phyloP scores from a whole-genome alignment of 768 basidiomycete genomes.

The Melanogaster broomeanus region DNA sequence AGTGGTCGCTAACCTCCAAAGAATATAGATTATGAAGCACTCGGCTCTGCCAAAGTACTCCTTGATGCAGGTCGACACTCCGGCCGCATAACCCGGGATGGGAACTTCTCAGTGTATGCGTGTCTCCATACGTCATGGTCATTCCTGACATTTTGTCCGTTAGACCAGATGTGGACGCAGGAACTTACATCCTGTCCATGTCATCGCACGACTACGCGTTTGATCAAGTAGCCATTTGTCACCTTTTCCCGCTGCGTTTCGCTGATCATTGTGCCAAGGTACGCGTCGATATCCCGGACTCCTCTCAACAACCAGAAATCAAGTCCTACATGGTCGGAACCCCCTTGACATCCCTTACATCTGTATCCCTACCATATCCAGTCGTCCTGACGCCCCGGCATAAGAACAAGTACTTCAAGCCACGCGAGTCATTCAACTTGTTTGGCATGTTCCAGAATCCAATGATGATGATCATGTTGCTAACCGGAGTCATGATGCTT shows the following conservation, averaged over 20 bases:
- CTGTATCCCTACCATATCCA: slow-evolving; percentile 60
- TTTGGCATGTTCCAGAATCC: slow-evolving; percentile 78
- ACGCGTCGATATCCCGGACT: slow-evolving; percentile 61
- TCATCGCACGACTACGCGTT: slow-evolving; percentile 66
- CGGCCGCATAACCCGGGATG: slow-evolving; percentile 56
- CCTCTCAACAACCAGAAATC: slow-evolving; percentile 49
- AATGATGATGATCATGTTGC: slow-evolving; percentile 80
- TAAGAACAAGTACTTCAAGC: slow-evolving; percentile 65
- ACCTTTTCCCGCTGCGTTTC: slow-evolving; percentile 1
- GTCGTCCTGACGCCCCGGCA: slow-evolving; percentile 55
- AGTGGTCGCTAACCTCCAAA: slow-evolving; percentile 8
- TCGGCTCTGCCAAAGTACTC: slow-evolving; percentile 59
- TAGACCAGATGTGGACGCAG: slow-evolving; percentile 68
- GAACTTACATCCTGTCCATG: slow-evolving; percentile 71
- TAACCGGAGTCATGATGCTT: slow-evolving; percentile 66
- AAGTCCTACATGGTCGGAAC: slow-evolving; percentile 70
- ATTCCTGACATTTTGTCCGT: slow-evolving; percentile 11
- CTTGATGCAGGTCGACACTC: slow-evolving; percentile 59
- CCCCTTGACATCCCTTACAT: slow-evolving; percentile 58
- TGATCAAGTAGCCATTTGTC: slow-evolving; percentile 54
- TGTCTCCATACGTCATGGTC: background rate
- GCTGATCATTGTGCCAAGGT: slow-evolving; percentile 43
- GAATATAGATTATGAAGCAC: slow-evolving; percentile 34
- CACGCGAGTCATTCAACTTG: slow-evolving; percentile 72
- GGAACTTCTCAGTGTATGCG: slow-evolving; percentile 68